Base-by-base conservation (phyloP, 1,284 basidiomycete species). In the Leccinum cinnamomeum region DNA sequence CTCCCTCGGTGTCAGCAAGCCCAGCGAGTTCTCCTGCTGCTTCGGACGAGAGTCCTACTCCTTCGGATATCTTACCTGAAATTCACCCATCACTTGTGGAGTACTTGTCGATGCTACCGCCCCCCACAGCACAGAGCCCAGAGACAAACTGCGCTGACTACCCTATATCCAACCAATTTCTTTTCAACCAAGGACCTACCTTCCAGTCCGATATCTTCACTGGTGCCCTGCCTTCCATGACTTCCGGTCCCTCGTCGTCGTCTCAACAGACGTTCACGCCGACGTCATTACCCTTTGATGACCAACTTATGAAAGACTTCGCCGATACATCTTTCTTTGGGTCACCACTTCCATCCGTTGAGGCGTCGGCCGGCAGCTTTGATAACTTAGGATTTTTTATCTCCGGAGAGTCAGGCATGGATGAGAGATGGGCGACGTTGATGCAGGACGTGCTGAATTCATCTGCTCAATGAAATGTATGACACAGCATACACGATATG, bases 21-120 rank as follows among this genome's bases (percentile, higher is more conserved):
- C 62, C 75, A n/a, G 67, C 67, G 18, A 70, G 67, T 53, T 65
- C 70, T 53, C 75, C 67, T 28, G 64, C 72, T 30, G 23, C 69
- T 18, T 73, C 75, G 16, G 75, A 77, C 16, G 72, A 77, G 14
- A 62, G 69, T 41, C 39, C 62, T 16, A 57, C 64, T 20, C 39
- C 64, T 58, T 71, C 75, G 35, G 75, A 76, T 33, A 33, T 71
- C 50, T 65, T 70, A 71, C 80, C 70, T 5, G 84, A 87, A 62
- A 83, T 88, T 10, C 87, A 89, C 68, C 87, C 87, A 39, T 84
- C 83, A 35, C 72, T 80, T 39, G 75, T 80, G 65, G 79, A 81
- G 69, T 80, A 80, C 59, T 69, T 80, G 57, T 76, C 78, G 23
- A 73, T 78, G 69, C 69, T 79, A 56, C 79, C 79, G 2, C 62